Conservation (phyloP, 176 grass and related monocot species). For the Urochloa ruziziensis region DNA sequence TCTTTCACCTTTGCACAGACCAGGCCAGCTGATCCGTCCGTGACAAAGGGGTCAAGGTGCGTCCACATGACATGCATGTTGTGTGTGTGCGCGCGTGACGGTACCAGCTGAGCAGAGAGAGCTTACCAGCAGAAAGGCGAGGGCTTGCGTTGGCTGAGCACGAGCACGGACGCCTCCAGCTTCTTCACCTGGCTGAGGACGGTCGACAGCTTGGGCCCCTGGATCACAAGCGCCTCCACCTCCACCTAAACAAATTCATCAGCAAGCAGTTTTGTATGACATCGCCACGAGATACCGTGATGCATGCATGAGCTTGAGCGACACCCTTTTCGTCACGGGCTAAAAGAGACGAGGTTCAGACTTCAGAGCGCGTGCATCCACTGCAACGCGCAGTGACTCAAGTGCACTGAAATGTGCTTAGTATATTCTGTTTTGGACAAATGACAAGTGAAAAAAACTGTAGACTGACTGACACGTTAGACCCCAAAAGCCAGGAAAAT, state of each 20-base stretch:
- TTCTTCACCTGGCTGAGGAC: slow-evolving; percentile 86
- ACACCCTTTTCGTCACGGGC: slow-evolving; percentile 17
- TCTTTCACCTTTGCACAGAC: background rate
- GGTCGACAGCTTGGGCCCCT: slow-evolving; percentile 64
- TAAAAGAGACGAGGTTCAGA: slow-evolving; percentile 7
- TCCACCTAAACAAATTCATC: slow-evolving; percentile 57
- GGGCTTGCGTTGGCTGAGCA: slow-evolving; percentile 66
- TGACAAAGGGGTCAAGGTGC: slow-evolving; percentile 9
- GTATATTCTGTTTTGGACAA: background rate
- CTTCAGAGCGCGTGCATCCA: background rate
- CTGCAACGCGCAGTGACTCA: slow-evolving; percentile 14
- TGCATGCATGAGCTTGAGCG: background rate
- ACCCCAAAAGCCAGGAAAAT: background rate
- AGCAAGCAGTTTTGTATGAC: background rate
- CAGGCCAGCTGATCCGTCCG: background rate
- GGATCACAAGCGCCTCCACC: slow-evolving; percentile 79
- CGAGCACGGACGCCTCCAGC: slow-evolving; percentile 78
- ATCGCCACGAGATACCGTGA: slow-evolving; percentile 16
- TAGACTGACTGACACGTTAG: background rate
- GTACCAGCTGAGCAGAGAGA: background rate
- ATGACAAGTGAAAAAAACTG: background rate
- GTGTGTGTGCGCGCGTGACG: background rate
- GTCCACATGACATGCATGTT: slow-evolving; percentile 14
- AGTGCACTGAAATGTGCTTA: slow-evolving; percentile 7
- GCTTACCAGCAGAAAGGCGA: slow-evolving; percentile 75